Percentiles rank a stretch among this genome's conserved stretches.
Conservation (phyloP, 306 rosid genomes). For the Lathyrus sativus region DNA sequence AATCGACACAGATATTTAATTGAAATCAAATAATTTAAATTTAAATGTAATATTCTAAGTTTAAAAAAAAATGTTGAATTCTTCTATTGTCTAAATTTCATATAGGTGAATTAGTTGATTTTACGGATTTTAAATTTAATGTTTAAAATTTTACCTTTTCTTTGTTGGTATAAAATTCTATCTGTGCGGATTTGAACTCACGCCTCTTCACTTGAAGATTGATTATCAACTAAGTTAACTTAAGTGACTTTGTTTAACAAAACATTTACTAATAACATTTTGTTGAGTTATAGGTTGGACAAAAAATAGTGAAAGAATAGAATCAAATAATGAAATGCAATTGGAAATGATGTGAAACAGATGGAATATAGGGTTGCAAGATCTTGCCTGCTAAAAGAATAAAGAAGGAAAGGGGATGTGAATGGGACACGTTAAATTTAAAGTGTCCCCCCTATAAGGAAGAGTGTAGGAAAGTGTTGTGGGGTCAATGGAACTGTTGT, state of each 20-base stretch:
- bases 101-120: too few species aligned
- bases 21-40: neutral
- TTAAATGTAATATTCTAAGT: neutral
- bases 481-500: conserved; percentile 41
- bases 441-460: conserved; percentile 33
- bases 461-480: conserved; percentile 40
- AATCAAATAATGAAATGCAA: conserved; percentile 14
- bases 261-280: neutral
- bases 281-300: neutral
- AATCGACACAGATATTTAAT: neutral
- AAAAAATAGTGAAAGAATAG: neutral
- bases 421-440: conserved; percentile 43
- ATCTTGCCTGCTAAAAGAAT: conserved; percentile 74
- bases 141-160: too few species aligned
- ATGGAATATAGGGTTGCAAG: conserved; percentile 64
- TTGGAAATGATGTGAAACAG: conserved; percentile 43
- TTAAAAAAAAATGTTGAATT: too few species aligned
- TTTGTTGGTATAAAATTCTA: too few species aligned
- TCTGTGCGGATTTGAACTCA: too few species aligned
- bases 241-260: too few species aligned
- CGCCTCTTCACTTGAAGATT: rapidly evolving
- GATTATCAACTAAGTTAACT: too few species aligned
- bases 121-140: too few species aligned
- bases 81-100: too few species aligned
- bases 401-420: conserved; percentile 44